Evolutionary conservation across 2,329 filamentous ascomycete species (phyloP).

Genomic region (Neophaeococcomyces aloes): DNA sequence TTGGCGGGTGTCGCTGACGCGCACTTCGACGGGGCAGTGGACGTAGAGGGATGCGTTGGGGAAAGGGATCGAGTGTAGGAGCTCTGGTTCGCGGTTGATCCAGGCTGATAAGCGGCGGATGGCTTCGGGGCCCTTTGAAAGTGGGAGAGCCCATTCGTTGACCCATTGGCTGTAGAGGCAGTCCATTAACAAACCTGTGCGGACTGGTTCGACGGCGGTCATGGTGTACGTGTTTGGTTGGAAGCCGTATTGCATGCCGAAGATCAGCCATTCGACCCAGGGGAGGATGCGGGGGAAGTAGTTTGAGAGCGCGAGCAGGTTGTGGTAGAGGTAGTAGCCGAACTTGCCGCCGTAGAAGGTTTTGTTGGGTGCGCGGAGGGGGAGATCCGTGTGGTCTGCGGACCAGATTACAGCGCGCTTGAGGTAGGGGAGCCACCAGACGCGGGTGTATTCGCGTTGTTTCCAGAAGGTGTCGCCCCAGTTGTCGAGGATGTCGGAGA

Average conservation of each 20-base stretch:
- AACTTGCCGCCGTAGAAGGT: slow-evolving; percentile 73
- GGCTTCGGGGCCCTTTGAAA: slow-evolving; percentile 77
- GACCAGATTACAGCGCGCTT: slow-evolving; percentile 80
- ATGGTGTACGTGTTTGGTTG: slow-evolving; percentile 51
- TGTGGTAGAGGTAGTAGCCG: slow-evolving; percentile 86
- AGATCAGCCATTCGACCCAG: slow-evolving; percentile 90
- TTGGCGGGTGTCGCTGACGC: slow-evolving; percentile 61
- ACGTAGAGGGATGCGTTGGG: slow-evolving; percentile 69
- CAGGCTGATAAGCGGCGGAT: slow-evolving; percentile 73
- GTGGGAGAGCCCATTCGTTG: slow-evolving; percentile 92
- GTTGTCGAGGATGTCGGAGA: slow-evolving; percentile 55
- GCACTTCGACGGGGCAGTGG: slow-evolving; percentile 86
- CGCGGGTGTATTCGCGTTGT: slow-evolving; percentile 74
- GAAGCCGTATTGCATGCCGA: slow-evolving; percentile 96
- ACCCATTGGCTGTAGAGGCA: slow-evolving; percentile 98
- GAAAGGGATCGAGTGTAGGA: slow-evolving; percentile 63
- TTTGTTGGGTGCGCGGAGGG: slow-evolving; percentile 47
- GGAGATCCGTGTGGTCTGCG: slow-evolving; percentile 63
- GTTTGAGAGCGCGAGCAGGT: slow-evolving; percentile 70
- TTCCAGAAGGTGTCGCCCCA: slow-evolving; percentile 75
- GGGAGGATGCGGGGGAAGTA: slow-evolving; percentile 70
- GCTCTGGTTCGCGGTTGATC: slow-evolving; percentile 64
- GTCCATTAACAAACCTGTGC: slow-evolving; percentile 81
- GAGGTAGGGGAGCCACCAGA: slow-evolving; percentile 97
- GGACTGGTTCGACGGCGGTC: slow-evolving; percentile 68